These are phyloP conservation scores for Quercus berberidifolia DNA, from an alignment of 306 rosid species.

Conservation along the genomic window DNA sequence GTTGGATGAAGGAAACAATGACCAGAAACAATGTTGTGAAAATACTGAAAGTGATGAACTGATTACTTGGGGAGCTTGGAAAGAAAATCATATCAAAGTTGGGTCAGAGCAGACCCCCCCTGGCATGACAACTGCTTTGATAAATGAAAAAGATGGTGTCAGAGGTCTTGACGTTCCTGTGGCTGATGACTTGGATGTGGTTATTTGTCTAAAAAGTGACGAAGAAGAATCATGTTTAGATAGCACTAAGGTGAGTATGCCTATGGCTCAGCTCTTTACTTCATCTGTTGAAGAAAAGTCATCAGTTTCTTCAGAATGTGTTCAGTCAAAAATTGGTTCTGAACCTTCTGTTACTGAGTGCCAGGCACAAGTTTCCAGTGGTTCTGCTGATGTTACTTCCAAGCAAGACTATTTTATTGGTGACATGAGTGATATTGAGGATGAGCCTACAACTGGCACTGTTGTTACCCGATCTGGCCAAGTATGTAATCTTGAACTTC, in stretches of 20 bases:
- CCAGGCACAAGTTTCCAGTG: slow-evolving; percentile 22
- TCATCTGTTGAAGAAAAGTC: slow-evolving; percentile 12
- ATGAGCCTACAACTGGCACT: slow-evolving; percentile 24
- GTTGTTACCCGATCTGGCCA: slow-evolving; percentile 33
- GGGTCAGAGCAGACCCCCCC: background rate
- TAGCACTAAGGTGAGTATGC: slow-evolving; percentile 22
- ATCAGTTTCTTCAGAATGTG: slow-evolving; percentile 17
- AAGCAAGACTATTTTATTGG: slow-evolving; percentile 17
- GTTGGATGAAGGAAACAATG: slow-evolving; percentile 9
- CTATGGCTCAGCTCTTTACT: slow-evolving; percentile 19
- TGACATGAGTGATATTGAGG: slow-evolving; percentile 35
- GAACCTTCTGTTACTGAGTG: slow-evolving; percentile 7
- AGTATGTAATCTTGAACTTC: slow-evolving; percentile 48
- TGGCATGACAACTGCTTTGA: background rate
- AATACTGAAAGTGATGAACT: slow-evolving; percentile 1
- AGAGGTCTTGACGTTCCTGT: slow-evolving; percentile 12
- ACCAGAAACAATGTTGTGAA: slow-evolving; percentile 17
- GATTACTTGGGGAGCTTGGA: background rate
- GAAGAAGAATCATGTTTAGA: slow-evolving; percentile 15
- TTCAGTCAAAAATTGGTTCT: slow-evolving; percentile 24
- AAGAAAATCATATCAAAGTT: background rate
- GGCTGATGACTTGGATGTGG: slow-evolving; percentile 11
- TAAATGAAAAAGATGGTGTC: slow-evolving; percentile 16
- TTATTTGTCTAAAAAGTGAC: background rate
- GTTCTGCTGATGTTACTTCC: slow-evolving; percentile 16